A percentile compares a stretch with the other conserved stretches of the same genome.
phyloP scores from a whole-genome alignment of 805 yeast species.

The Yamadazyma insecticola region DNA sequence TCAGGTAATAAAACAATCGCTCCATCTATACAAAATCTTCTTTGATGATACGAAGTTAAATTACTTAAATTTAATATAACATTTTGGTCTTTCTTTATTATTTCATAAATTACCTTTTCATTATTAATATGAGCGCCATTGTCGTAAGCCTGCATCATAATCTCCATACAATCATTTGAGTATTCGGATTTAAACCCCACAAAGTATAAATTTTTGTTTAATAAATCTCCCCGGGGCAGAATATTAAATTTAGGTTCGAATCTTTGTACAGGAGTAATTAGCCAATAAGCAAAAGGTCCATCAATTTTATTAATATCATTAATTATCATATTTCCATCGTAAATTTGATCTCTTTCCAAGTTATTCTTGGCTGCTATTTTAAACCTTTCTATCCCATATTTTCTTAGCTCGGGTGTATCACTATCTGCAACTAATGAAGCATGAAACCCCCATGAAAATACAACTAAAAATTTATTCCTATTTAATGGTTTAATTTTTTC shows the following conservation, averaged over 20 bases:
- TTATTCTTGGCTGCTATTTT: slow-evolving; percentile 60
- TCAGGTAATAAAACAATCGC: slow-evolving; percentile 36
- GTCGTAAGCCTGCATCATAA: slow-evolving; percentile 55
- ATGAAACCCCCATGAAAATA: slow-evolving; percentile 82
- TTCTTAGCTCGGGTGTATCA: slow-evolving; percentile 62
- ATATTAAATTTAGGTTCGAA: slow-evolving; percentile 61
- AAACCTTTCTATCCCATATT: slow-evolving; percentile 64
- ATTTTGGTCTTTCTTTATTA: slow-evolving; percentile 23
- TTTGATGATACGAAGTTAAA: slow-evolving; percentile 9
- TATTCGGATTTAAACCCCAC: slow-evolving; percentile 38
- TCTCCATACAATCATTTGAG: slow-evolving; percentile 39
- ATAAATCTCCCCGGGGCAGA: slow-evolving; percentile 54
- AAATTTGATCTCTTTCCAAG: slow-evolving; percentile 46
- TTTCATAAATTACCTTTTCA: slow-evolving; percentile 42
- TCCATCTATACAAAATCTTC: slow-evolving; percentile 69
- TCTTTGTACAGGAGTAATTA: slow-evolving; percentile 49
- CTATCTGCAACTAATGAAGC: slow-evolving; percentile 80
- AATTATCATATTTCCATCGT: slow-evolving; percentile 37
- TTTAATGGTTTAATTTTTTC: slow-evolving; percentile 11
- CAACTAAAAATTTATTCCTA: slow-evolving; percentile 46
- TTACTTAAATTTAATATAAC: slow-evolving; percentile 12
- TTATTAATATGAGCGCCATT: slow-evolving; percentile 51
- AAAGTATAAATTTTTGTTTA: slow-evolving; percentile 39
- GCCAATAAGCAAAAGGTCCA: slow-evolving; percentile 55
- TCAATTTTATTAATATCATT: slow-evolving; percentile 8